Conservation (phyloP, 106 monocot genomes). For the Allium fistulosum region DNA sequence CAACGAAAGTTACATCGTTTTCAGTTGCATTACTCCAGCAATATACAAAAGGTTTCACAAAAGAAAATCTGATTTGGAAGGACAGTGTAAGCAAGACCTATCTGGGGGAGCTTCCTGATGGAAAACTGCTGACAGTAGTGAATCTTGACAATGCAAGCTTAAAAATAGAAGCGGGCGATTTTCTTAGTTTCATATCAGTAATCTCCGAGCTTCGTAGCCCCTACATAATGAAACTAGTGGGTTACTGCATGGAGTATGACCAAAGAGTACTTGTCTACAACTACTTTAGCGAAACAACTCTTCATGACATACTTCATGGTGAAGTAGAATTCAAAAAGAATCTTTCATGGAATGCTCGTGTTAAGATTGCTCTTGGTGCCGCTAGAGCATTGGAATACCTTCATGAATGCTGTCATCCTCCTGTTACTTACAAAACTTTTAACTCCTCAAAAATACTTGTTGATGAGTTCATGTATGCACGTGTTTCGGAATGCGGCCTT, state of each 20-base stretch:
- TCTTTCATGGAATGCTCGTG: slow-evolving; percentile 74
- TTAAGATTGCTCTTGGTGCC: slow-evolving; percentile 59
- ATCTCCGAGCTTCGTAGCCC: slow-evolving; percentile 59
- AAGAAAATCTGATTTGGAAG: slow-evolving; percentile 76
- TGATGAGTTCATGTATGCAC: slow-evolving; percentile 48
- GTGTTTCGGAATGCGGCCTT: slow-evolving; percentile 72
- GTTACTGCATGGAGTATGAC: slow-evolving; percentile 76
- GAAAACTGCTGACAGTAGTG: slow-evolving; percentile 67
- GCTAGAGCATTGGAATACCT: slow-evolving; percentile 91
- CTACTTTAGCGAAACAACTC: slow-evolving; percentile 52
- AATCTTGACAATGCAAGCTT: slow-evolving; percentile 42
- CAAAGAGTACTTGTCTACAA: slow-evolving; percentile 73
- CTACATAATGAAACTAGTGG: slow-evolving; percentile 79
- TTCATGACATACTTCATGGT: slow-evolving; percentile 63
- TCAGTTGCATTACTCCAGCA: slow-evolving; percentile 66
- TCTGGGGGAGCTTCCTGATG: slow-evolving; percentile 58
- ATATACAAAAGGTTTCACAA: slow-evolving; percentile 78
- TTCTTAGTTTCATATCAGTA: slow-evolving; percentile 39
- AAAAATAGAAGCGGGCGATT: slow-evolving; percentile 36
- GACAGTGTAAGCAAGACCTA: slow-evolving; percentile 63
- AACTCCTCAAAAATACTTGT: slow-evolving; percentile 59
- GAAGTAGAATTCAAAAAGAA: slow-evolving; percentile 33
- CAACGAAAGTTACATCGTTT: slow-evolving; percentile 2
- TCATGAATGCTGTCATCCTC: slow-evolving; percentile 56
- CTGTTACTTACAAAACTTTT: slow-evolving; percentile 61